phyloP scores from a whole-genome alignment of 768 basidiomycete species.

The Podaxis carcinomalis region DNA sequence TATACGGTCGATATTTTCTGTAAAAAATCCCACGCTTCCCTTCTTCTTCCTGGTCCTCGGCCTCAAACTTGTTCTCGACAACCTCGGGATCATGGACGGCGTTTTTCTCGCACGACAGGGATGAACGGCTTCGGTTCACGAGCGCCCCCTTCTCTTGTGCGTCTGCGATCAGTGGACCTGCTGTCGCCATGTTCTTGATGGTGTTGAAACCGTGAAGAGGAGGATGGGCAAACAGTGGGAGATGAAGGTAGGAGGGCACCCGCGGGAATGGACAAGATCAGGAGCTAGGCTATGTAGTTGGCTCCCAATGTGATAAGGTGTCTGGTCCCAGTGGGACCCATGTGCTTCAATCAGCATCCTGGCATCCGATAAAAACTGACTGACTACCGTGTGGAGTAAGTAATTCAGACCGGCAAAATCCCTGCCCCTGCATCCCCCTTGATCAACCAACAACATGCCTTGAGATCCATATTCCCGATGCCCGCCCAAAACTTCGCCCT shows the following conservation, averaged over 20 bases:
- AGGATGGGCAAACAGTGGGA: not conserved
- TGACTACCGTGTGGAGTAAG: not conserved
- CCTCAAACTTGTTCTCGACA: constrained; percentile 16
- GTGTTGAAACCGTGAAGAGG: not conserved
- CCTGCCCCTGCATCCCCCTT: too few relatives aligned
- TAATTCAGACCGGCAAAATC: constrained; percentile 6
- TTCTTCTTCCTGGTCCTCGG: constrained; percentile 15
- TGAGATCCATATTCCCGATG: too few relatives aligned
- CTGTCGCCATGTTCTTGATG: not conserved
- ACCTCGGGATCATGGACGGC: constrained; percentile 19
- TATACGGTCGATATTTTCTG: constrained; percentile 32
- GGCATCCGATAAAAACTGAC: not conserved
- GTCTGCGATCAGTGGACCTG: not conserved
- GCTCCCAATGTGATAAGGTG: not conserved
- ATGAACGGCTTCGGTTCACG: not conserved
- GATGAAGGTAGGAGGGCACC: not conserved
- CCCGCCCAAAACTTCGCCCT: too few relatives aligned
- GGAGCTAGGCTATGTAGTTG: not conserved
- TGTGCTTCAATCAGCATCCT: not conserved
- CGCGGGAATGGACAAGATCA: not conserved
- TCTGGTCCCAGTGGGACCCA: not conserved
- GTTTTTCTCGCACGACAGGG: constrained; percentile 14
- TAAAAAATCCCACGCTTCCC: constrained; percentile 17
- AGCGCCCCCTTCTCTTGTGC: not conserved
- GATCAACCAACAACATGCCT: too few relatives aligned